Evolutionary conservation across 305 asterid species (phyloP).

Genomic region (Fraxinus dipetala): DNA sequence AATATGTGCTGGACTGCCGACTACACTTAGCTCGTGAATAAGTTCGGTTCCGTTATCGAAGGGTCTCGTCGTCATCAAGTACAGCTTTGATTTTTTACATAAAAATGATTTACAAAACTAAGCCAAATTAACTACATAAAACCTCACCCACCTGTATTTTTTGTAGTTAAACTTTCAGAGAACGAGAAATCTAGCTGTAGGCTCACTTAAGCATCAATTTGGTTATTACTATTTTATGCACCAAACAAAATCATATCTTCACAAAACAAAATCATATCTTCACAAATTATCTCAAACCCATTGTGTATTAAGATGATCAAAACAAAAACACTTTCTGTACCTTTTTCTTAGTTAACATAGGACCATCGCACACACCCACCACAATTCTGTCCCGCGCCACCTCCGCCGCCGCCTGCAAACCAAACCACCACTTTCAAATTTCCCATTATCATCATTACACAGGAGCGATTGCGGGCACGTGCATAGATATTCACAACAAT

Average conservation of each 20-base stretch:
- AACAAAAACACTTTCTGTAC: slow-evolving; percentile 21
- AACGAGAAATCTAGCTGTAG: neutral
- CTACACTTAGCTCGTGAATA: neutral
- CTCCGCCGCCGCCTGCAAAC: slow-evolving; percentile 65
- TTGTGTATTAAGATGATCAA: neutral
- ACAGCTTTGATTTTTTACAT: neutral
- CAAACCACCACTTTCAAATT: neutral
- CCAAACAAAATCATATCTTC: neutral
- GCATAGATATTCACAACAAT: neutral
- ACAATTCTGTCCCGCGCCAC: slow-evolving; percentile 71
- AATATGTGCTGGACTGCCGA: neutral
- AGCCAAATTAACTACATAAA: neutral
- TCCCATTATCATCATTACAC: neutral
- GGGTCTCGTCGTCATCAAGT: neutral
- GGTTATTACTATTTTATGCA: neutral
- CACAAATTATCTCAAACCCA: neutral
- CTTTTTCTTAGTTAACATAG: slow-evolving; percentile 79
- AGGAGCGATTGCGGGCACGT: neutral
- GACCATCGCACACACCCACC: slow-evolving; percentile 87
- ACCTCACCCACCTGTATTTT: neutral
- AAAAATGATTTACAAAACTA: neutral
- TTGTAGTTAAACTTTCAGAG: neutral
- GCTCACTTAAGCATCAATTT: neutral
- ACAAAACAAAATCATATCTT: neutral
- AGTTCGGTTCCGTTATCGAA: neutral